Evolutionary conservation across 257 asterid genomes (phyloP), one percentile per base, ranked within the genome.

Genomic region (Capsicum chinense): DNA sequence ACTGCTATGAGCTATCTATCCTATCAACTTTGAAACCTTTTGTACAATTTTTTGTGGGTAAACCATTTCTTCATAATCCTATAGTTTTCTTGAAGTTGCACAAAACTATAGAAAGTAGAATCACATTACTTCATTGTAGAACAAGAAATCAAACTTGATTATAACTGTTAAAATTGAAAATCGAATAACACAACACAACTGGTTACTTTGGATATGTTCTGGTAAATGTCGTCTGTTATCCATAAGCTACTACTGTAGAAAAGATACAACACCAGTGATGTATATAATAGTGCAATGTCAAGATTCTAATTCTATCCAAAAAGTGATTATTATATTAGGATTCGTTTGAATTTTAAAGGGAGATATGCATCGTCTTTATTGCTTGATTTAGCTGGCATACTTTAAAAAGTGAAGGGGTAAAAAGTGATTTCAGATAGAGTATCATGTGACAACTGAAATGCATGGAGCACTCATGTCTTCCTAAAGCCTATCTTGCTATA

Each of bases 371-470:
- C 37, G 79, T 19, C 60, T 74, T 74, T 74, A 73, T 73, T 73
- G 58, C n/a, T 47, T 19, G 80, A 37, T 73, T 47, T 73, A 7
- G 6, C 37, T 73, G 58, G 42, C 39, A 11, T 44, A n/a, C 26
- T 73, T 2, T 6, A 73, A 73, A 47, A 50, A 73, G 37, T 11
- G 19, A 10, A 11, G n/a, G 12, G 12, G 44, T 5, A 63, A 58
- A 63, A 58, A 63, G 42, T 63, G 70, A 63, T 13, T 48, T 19
- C 59, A 19, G 42, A 73, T 73, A 73, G 59, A n/a, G 42, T 73
- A 48, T 74, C 60, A 48, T 19, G 80, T 50, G 47, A 39, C 1
- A 8, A 42, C 33, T 69, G 8, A 21, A 48, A 21, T 10, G 3
- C 59, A 48, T 47, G 57, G 44, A 74, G 80, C 12, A 74, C 80